These are phyloP conservation scores for Fusarium pseudonygamai DNA, from an alignment of 2,329 filamentous ascomycete genomes.

Conservation along the genomic window DNA sequence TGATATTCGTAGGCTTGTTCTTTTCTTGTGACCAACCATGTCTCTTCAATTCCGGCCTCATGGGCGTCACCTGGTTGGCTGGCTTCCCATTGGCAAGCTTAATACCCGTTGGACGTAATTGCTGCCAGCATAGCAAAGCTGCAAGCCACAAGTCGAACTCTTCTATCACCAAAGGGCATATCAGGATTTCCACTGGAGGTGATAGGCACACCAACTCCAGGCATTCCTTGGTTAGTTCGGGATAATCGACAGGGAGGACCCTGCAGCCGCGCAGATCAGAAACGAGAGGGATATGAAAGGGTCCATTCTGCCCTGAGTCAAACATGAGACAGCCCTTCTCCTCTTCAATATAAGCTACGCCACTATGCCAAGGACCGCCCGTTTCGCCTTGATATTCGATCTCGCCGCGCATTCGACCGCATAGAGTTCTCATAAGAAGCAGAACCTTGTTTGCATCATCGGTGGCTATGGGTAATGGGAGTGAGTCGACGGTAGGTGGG, in stretches of 20 bases:
- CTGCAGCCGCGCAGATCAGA: constrained; percentile 78
- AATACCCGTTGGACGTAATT: constrained; percentile 69
- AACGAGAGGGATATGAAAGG: constrained; percentile 73
- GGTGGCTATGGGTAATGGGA: constrained; percentile 68
- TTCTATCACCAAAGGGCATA: constrained; percentile 70
- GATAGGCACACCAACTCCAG: constrained; percentile 65
- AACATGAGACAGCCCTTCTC: constrained; percentile 79
- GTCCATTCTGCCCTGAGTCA: constrained; percentile 73
- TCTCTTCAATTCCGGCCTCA: constrained; percentile 56
- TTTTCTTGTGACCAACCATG: constrained; percentile 49
- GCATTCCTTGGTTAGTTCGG: constrained; percentile 57
- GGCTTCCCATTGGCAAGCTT: constrained; percentile 60
- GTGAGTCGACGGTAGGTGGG: constrained; percentile 67
- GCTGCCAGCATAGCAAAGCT: constrained; percentile 83
- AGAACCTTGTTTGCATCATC: constrained; percentile 77
- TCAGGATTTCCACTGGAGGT: constrained; percentile 67
- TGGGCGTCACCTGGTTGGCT: constrained; percentile 46
- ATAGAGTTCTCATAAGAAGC: constrained; percentile 79
- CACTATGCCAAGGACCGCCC: constrained; percentile 71
- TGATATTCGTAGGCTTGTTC: constrained; percentile 70
- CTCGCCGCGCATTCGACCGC: constrained; percentile 82
- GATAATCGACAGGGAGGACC: constrained; percentile 65
- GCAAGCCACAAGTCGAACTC: constrained; percentile 85
- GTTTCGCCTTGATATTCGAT: constrained; percentile 75
- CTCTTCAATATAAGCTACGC: constrained; percentile 82